phyloP scores from a whole-genome alignment of 352 stramenopile species.

The Pythium chondricola region DNA sequence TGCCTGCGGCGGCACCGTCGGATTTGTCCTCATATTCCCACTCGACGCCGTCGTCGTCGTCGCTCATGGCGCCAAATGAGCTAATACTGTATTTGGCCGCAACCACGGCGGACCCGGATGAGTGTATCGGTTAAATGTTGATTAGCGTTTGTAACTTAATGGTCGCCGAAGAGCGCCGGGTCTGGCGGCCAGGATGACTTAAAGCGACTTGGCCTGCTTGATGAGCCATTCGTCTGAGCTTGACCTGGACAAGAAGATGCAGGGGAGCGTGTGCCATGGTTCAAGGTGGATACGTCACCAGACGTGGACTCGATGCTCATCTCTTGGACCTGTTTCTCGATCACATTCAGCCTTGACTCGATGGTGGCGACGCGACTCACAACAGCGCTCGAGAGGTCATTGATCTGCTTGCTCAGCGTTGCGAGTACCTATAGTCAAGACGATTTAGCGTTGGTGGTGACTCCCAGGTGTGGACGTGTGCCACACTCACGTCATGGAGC shows the following conservation, averaged over 20 bases:
- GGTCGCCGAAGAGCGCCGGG: neutral
- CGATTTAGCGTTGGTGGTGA: neutral
- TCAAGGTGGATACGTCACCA: no score
- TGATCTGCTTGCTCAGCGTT: constrained; percentile 20
- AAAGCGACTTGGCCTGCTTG: neutral
- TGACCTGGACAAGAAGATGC: neutral
- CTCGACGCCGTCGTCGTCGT: constrained; percentile 15
- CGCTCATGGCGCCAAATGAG: constrained; percentile 4
- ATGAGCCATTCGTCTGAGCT: neutral
- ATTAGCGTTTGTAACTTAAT: no score
- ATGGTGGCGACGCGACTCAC: constrained; percentile 15
- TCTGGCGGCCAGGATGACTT: constrained; percentile 3
- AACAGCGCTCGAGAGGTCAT: constrained; percentile 20
- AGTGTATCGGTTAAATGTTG: no score
- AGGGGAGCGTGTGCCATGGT: neutral
- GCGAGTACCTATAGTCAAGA: constrained; percentile 3
- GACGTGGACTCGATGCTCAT: no score
- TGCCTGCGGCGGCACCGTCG: neutral
- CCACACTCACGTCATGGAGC: constrained; percentile 15
- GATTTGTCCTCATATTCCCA: constrained; percentile 21
- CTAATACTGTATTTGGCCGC: neutral
- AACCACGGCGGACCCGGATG: no score
- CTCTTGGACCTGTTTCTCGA: constrained; percentile 19
- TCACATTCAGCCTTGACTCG: constrained; percentile 9
- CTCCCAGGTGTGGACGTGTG: neutral